phyloP scores from a whole-genome alignment of 352 stramenopile genomes.

The Phytophthora brassicae region DNA sequence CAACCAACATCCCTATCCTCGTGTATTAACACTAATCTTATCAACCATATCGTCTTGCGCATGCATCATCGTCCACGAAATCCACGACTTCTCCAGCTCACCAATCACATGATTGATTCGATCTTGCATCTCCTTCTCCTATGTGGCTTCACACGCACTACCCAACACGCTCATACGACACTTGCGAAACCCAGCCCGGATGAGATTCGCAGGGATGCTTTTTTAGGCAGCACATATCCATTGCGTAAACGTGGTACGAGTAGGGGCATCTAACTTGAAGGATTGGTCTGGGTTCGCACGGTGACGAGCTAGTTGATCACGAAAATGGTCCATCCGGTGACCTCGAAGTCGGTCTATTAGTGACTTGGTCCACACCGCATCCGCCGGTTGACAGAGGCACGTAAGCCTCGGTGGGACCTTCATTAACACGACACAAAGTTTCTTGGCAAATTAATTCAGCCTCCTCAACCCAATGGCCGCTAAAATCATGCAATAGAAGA shows the following conservation, averaged over 20 bases:
- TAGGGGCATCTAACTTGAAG: background rate
- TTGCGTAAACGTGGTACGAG: background rate
- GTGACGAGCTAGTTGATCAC: slow-evolving; percentile 3
- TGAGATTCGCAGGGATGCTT: background rate
- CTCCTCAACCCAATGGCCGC: no score
- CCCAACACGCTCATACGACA: background rate
- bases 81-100: background rate
- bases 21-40: no score
- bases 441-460: no score
- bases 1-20: no score
- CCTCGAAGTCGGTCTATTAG: slow-evolving; percentile 22
- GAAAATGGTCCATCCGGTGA: slow-evolving; percentile 13
- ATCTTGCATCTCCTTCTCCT: no score
- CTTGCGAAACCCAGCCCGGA: background rate
- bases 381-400: slow-evolving; percentile 26
- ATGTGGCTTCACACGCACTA: background rate
- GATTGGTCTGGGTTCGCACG: no score
- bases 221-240: background rate
- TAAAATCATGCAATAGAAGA: no score
- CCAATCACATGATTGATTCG: background rate
- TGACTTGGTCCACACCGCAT: slow-evolving; percentile 29
- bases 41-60: no score
- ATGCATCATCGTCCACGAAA: no score
- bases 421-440: no score
- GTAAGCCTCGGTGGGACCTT: slow-evolving; percentile 7